These are phyloP conservation scores for Coemansia sp. DNA, from an alignment of 192 early-diverging fungal species.

Conservation along the genomic window DNA sequence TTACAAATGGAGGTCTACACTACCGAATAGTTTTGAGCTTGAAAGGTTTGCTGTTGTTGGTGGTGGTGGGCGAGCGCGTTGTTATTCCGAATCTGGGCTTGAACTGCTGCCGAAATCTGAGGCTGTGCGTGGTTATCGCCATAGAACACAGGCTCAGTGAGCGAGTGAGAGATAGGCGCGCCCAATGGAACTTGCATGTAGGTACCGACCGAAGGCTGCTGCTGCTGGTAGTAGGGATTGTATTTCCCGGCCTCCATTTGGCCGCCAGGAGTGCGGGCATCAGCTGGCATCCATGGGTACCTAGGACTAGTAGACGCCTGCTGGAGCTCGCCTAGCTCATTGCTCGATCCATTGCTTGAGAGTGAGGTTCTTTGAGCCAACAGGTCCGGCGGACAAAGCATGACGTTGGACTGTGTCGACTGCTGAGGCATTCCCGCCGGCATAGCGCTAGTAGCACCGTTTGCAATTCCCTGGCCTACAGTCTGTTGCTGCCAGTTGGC, in stretches of 20 bases:
- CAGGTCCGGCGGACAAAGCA: slow-evolving; percentile 10
- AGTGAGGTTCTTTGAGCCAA: slow-evolving; percentile 29
- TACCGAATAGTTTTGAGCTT: not conserved
- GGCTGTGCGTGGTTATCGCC: slow-evolving; percentile 5
- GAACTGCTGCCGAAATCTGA: slow-evolving; percentile 6
- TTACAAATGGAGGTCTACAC: not conserved
- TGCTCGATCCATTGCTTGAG: slow-evolving; percentile 19
- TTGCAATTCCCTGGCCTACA: not conserved
- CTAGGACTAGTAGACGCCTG: slow-evolving; percentile 10
- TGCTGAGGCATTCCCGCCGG: slow-evolving; percentile 6
- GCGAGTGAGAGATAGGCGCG: slow-evolving; percentile 31
- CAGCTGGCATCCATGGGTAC: slow-evolving; percentile 4
- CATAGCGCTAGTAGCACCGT: not conserved
- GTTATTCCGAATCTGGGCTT: not conserved
- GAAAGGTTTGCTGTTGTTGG: not conserved
- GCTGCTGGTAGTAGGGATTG: slow-evolving; percentile 12
- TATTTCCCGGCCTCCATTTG: not conserved
- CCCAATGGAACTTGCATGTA: slow-evolving; percentile 37
- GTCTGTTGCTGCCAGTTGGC: slow-evolving; percentile 7
- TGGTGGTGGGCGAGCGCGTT: slow-evolving; percentile 6
- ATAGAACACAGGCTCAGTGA: slow-evolving; percentile 33
- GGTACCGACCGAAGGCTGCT: not conserved
- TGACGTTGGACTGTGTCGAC: not conserved
- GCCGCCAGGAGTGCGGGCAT: not conserved
- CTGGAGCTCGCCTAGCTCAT: slow-evolving; percentile 13